These are phyloP conservation scores for Phaeophleospora eucalypticola DNA, from an alignment of 2,329 filamentous ascomycete species.

Conservation along the genomic window DNA sequence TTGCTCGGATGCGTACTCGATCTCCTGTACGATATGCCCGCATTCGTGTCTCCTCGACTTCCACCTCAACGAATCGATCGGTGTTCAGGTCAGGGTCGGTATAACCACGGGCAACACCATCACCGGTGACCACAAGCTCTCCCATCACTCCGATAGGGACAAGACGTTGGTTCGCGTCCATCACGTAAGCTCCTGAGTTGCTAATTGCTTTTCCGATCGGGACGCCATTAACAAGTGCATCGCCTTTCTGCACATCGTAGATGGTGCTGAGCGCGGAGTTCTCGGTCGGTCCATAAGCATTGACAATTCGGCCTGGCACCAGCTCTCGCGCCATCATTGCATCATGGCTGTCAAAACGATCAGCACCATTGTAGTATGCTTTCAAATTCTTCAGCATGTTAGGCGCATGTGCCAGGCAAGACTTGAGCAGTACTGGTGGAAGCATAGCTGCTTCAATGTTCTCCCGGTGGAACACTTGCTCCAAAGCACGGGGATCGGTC, in stretches of 20 bases:
- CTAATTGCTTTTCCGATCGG: conserved; percentile 4
- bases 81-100: conserved; percentile 1
- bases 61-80: conserved; percentile 3
- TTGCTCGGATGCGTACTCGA: conserved; percentile 4
- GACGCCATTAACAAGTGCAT: conserved; percentile 1
- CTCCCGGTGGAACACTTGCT: not conserved
- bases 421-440: conserved; percentile 4
- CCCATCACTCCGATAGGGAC: conserved; percentile 7
- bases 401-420: conserved; percentile 1
- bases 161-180: conserved; percentile 5
- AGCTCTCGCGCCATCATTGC: not conserved
- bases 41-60: not conserved
- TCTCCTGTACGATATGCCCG: conserved; percentile 9
- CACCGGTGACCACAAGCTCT: conserved; percentile 8
- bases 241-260: conserved; percentile 1
- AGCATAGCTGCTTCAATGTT: conserved; percentile 6
- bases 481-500: not conserved
- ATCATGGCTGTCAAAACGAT: conserved; percentile 2
- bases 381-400: not conserved
- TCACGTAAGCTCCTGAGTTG: conserved; percentile 6
- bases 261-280: conserved; percentile 6
- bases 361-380: not conserved
- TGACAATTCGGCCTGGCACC: not conserved
- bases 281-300: conserved; percentile 10
- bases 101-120: conserved; percentile 8